A percentile compares a stretch with the other conserved stretches of the same genome.
phyloP scores from a whole-genome alignment of 2,329 filamentous ascomycete genomes.

The Monosporascus cannonballus region DNA sequence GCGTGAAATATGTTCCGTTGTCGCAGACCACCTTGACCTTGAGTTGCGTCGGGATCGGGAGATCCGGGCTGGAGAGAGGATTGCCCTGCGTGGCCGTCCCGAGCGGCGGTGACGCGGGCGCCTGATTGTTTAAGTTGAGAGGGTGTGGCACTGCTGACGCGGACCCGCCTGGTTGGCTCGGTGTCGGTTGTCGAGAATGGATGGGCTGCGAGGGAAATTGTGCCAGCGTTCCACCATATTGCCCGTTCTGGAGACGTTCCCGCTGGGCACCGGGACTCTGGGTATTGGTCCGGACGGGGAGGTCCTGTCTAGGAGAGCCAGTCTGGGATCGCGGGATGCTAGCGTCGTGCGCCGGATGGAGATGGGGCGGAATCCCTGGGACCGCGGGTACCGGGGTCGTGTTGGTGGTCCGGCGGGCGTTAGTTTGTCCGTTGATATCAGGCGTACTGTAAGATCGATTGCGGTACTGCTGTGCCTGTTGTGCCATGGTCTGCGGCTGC shows the following conservation, averaged over 20 bases:
- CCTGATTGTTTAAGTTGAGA: slow-evolving; percentile 31
- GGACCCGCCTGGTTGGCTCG: slow-evolving; percentile 30
- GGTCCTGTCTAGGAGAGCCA: slow-evolving; percentile 66
- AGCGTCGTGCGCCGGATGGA: slow-evolving; percentile 55
- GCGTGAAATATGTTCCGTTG: slow-evolving; percentile 76
- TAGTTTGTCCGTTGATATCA: slow-evolving; percentile 72
- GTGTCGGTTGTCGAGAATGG: slow-evolving; percentile 41
- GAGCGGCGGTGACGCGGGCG: slow-evolving; percentile 42
- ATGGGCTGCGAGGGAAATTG: slow-evolving; percentile 52
- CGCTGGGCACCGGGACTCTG: slow-evolving; percentile 65
- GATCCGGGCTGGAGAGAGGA: slow-evolving; percentile 39
- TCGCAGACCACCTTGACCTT: slow-evolving; percentile 96
- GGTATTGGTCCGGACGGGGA: slow-evolving; percentile 62
- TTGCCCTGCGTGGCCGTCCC: slow-evolving; percentile 28
- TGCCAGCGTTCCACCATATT: slow-evolving; percentile 45
- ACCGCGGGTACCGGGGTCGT: slow-evolving; percentile 59
- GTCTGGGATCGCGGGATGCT: slow-evolving; percentile 72
- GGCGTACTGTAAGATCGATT: slow-evolving; percentile 92
- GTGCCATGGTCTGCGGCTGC: slow-evolving; percentile 43
- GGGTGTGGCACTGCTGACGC: slow-evolving; percentile 27
- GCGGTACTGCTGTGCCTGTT: slow-evolving; percentile 64
- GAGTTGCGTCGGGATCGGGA: slow-evolving; percentile 64
- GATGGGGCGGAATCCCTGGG: slow-evolving; percentile 68
- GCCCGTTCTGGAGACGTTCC: slow-evolving; percentile 49
- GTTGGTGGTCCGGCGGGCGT: slow-evolving; percentile 50